Evolutionary conservation across 1,284 basidiomycete genomes (phyloP).

Genomic region (Cryptococcus sp.): DNA sequence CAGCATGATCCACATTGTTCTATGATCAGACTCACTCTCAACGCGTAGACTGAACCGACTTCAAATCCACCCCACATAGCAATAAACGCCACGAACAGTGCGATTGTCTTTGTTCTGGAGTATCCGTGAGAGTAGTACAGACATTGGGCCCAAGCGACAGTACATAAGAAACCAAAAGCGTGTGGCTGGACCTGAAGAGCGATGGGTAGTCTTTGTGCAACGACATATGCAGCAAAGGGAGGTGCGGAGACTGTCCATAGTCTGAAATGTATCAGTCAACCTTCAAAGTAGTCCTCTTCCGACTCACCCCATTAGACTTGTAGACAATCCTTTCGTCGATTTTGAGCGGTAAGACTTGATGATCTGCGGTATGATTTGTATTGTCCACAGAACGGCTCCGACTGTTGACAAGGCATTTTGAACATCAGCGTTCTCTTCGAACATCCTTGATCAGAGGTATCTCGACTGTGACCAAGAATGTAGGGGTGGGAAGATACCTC

Average conservation of each 20-base stretch:
- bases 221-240: constrained; percentile 65
- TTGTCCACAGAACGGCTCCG: constrained; percentile 50
- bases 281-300: neutral
- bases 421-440: constrained; percentile 35
- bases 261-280: constrained; percentile 9
- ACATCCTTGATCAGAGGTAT: too few relatives aligned
- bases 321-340: constrained; percentile 66
- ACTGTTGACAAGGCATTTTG: constrained; percentile 62
- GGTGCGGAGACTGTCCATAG: constrained; percentile 62
- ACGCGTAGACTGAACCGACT: constrained; percentile 58
- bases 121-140: constrained; percentile 54
- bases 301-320: constrained; percentile 59
- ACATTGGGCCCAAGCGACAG: constrained; percentile 65
- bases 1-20: too few relatives aligned
- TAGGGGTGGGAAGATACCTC: too few relatives aligned
- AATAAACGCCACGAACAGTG: constrained; percentile 47
- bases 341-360: constrained; percentile 66
- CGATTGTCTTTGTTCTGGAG: constrained; percentile 45
- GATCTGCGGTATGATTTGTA: constrained; percentile 62
- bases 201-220: constrained; percentile 65
- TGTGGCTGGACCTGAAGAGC: constrained; percentile 69
- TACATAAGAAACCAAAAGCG: constrained; percentile 59
- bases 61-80: constrained; percentile 58
- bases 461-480: too few relatives aligned
- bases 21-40: constrained; percentile 21